Base-by-base conservation (phyloP, 78 protist species). In the Cavenderia fasciculata region DNA sequence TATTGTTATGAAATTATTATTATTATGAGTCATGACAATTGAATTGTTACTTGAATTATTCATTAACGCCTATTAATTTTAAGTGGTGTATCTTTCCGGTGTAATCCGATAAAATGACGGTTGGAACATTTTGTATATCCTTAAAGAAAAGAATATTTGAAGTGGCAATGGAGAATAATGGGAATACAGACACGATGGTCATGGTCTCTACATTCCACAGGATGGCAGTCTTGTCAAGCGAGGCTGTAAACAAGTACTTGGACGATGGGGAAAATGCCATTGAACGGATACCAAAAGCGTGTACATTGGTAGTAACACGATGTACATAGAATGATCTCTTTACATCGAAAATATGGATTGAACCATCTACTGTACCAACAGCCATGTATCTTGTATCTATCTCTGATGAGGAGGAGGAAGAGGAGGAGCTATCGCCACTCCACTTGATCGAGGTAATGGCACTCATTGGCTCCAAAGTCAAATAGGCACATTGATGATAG, bases 81-180 rank as follows among this genome's bases (percentile, higher is more conserved):
- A 79, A 40, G 18, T 79, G 54, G 40, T 79, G 88, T 38, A 79
- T 79, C 52, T 79, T 79, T 52, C 88, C 88, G 21, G 88, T 79
- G n/a, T 79, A 79, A 29, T 79, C 88, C 1, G 88, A 79, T 52
- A 66, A 18, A 4, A 31, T 40, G 10, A 66, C 33, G 6, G 76
- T 38, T 4, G 76, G 21, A 43, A 79, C 1, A n/a, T 31, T 10
- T 33, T 69, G 49, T 19, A 51, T 41, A 40, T 79, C 76, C 25
- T 25, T 21, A 18, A 63, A 65, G 21, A 79, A 57, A 8, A 79
- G 7, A 40, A 79, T 52, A 29, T 79, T 79, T 19, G 88, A 79
- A 19, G 88, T 79, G 21, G 88, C 62, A 34, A 79, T 79, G 11
- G 76, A 65, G 21, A 41, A 74, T 1, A 79, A 34, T 36, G 88